A percentile compares a stretch with the other conserved stretches of the same genome.
phyloP scores from a whole-genome alignment of 306 rosid species.

The Prunus persica region DNA sequence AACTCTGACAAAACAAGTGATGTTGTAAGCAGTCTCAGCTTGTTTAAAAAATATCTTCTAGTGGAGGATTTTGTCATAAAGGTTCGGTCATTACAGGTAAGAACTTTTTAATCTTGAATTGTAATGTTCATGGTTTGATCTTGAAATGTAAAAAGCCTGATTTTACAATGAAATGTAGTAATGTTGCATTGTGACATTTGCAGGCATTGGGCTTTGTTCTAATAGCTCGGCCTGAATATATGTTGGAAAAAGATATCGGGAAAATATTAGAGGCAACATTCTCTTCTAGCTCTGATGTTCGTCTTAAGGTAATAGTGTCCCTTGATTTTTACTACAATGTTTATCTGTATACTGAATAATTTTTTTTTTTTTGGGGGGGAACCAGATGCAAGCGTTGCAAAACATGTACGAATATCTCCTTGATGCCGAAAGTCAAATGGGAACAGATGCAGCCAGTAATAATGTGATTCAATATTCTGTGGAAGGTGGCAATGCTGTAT shows the following conservation, averaged over 20 bases:
- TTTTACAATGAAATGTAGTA: constrained; percentile 23
- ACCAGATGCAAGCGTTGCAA: constrained; percentile 96
- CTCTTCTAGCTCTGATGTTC: constrained; percentile 62
- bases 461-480: constrained; percentile 39
- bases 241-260: constrained; percentile 85
- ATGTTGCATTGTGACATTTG: constrained; percentile 38
- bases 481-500: constrained; percentile 70
- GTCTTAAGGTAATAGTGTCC: constrained; percentile 64
- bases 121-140: background rate
- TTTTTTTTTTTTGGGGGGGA: background rate
- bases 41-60: constrained; percentile 68
- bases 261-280: constrained; percentile 65
- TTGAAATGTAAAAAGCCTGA: background rate
- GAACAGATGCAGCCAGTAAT: constrained; percentile 46
- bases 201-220: constrained; percentile 91
- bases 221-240: constrained; percentile 90
- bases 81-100: constrained; percentile 90
- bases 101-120: constrained; percentile 8
- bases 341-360: constrained; percentile 28
- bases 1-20: constrained; percentile 52
- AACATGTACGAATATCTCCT: constrained; percentile 86
- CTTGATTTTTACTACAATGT: constrained; percentile 15
- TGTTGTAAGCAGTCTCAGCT: constrained; percentile 50
- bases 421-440: constrained; percentile 93
- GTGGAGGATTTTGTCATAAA: constrained; percentile 64